Base-by-base conservation (phyloP, 1,139 yeast genomes). In the Geotrichum histeridarum region DNA sequence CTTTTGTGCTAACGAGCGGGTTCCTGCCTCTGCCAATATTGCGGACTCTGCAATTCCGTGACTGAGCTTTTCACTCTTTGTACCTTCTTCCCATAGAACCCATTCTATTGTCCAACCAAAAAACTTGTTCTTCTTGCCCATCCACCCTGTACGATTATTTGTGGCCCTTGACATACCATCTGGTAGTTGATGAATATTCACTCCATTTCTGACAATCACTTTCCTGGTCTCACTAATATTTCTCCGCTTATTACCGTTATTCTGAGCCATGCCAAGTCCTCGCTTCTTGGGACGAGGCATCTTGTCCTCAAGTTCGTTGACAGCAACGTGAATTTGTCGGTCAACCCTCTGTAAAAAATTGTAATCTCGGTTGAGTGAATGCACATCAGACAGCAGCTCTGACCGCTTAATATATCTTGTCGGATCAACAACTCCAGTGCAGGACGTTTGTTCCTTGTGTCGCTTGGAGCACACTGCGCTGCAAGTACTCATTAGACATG, bases 91-190 rank as follows among this genome's bases (percentile, higher is more conserved):
- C 45, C 45, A 44, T 7, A 42, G 37, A n/a, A 81, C 67, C 86
- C 90, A 84, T 66, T 90, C 95, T 0, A 89, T 69, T 0, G 96
- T 84, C 96, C 97, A 90, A 18, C 79, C 78, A 66, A 57, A 63
- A 46, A 79, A 84, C 31, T 79, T 69, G 46, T 82, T 79, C 60
- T 76, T 72, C 61, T 80, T 78, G 66, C 82, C 82, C 64, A 88
- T 93, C 76, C 82, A 86, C 1, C 85, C 84, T 0, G 93, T 80
- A 63, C 83, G 85, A 66, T 91, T 91, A 55, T 74, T 68, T 8
- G 68, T 64, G 2, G 89, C 77, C 54, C 96, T 72, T 30, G 82
- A 77, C 95, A 90, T 87, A 0, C 95, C 96, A 14, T 73, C 70
- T 0, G 96, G 96, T 32, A 86, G 67, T 48, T 71, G 65, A 42